phyloP scores from a whole-genome alignment of 495 filamentous ascomycete species.

The Penicillium coprophilum region DNA sequence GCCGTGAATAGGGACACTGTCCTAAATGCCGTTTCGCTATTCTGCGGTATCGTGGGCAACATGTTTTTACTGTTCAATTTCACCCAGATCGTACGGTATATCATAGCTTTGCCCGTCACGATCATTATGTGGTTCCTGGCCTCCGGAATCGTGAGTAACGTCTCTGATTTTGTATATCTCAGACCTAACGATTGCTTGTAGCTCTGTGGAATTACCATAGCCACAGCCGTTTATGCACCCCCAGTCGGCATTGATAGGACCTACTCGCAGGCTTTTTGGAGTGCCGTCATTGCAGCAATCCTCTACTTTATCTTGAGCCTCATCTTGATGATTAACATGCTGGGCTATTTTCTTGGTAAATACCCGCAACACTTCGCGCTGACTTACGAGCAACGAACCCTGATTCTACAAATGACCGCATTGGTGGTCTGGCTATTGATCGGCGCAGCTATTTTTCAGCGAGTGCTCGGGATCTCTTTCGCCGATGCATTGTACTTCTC shows the following conservation, averaged over 20 bases:
- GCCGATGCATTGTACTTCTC: constrained; percentile 63
- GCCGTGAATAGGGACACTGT: constrained; percentile 40
- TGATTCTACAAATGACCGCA: constrained; percentile 64
- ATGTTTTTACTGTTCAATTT: constrained; percentile 80
- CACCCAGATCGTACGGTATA: constrained; percentile 75
- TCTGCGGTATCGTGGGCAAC: constrained; percentile 67
- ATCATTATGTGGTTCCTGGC: constrained; percentile 70
- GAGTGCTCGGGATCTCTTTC: constrained; percentile 48
- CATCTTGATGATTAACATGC: constrained; percentile 73
- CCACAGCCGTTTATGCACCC: constrained; percentile 60
- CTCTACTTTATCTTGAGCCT: constrained; percentile 64
- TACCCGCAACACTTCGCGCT: constrained; percentile 75
- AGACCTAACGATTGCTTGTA: constrained; percentile 24
- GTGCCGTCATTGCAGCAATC: constrained; percentile 66
- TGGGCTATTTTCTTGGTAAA: constrained; percentile 73
- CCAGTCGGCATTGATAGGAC: constrained; percentile 57
- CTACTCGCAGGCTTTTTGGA: constrained; percentile 77
- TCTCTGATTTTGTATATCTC: neutral
- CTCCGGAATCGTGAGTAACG: constrained; percentile 57
- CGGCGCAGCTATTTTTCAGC: constrained; percentile 57
- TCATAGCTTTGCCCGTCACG: constrained; percentile 66
- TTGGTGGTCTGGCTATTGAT: constrained; percentile 63
- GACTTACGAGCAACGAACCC: constrained; percentile 67
- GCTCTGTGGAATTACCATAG: constrained; percentile 60
- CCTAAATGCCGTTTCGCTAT: constrained; percentile 66